These are phyloP conservation scores for Hermanozyma aechmeae DNA, from an alignment of 805 yeast genomes.

Conservation along the genomic window DNA sequence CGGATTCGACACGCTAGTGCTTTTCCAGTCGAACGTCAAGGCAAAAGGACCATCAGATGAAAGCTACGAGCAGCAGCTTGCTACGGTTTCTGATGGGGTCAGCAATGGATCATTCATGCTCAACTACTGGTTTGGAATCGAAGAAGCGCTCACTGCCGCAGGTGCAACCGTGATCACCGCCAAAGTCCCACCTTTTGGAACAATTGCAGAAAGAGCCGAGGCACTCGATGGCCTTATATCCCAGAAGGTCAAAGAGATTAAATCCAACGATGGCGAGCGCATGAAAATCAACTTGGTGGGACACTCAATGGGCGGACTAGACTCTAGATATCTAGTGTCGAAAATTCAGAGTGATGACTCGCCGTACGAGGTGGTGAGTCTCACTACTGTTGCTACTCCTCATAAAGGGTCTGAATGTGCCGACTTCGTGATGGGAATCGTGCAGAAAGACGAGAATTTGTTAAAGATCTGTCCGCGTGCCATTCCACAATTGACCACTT, in stretches of 20 bases:
- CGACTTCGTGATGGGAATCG: constrained; percentile 43
- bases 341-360: constrained; percentile 25
- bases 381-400: constrained; percentile 84
- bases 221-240: constrained; percentile 44
- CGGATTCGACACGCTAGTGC: constrained; percentile 54
- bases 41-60: too few species aligned
- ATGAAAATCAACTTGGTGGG: constrained; percentile 66
- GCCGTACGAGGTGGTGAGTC: constrained; percentile 53
- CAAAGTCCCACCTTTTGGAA: constrained; percentile 75
- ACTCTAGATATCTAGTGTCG: constrained; percentile 67
- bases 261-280: constrained; percentile 10
- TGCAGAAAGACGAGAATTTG: constrained; percentile 11
- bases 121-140: constrained; percentile 80
- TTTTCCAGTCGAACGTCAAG: constrained; percentile 6
- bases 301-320: constrained; percentile 94
- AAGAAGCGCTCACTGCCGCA: constrained; percentile 43
- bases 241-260: background rate
- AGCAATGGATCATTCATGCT: constrained; percentile 30
- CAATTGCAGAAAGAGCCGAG: constrained; percentile 60
- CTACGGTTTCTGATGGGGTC: constrained; percentile 6
- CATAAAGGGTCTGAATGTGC: constrained; percentile 84
- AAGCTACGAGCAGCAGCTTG: constrained; percentile 6
- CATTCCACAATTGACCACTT: constrained; percentile 61
- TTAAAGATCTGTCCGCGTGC: constrained; percentile 17
- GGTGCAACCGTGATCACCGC: constrained; percentile 69